Evolutionary conservation across 2,329 filamentous ascomycete genomes (phyloP), one percentile per base, ranked within the genome.

Genomic region (Colletotrichum shisoi): DNA sequence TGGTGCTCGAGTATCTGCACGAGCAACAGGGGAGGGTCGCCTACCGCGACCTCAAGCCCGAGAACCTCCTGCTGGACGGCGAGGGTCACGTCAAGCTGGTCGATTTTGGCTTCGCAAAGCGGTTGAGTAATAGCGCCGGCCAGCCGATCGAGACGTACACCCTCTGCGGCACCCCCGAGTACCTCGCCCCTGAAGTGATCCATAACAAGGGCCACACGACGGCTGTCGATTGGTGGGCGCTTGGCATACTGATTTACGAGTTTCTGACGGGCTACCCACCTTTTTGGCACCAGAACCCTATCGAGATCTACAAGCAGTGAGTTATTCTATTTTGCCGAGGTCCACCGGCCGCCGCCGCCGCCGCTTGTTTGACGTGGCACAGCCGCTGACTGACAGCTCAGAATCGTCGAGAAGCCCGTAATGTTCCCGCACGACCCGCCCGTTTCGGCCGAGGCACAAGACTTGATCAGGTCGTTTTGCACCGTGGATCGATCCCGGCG

Each of bases 211-310:
- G 90, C 13, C 88, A 90, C 74, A 89, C 86, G 3, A 88, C 86
- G 2, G 91, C 91, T 15, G 91, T 94, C 42, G 91, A 94, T 80
- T 94, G 91, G 91, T 94, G 92, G 92, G 91, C 92, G 0, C 83
- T 95, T 71, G 92, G 92, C 31, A 93, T 94, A 71, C 79, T 95
- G 63, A 89, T 94, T 67, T 94, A 93, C 77, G 92, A 95, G 75
- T 94, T 94, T 74, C 80, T 94, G 56, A 93, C 92, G 11, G 92
- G 92, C 34, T 93, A 94, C 74, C 92, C 92, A 15, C 92, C 92
- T 0, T 95, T 94, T 75, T 95, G 91, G 91, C 89, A 94, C 74
- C 89, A 92, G 71, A 94, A 93, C 71, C 91, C 91, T 1, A 91
- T 94, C 71, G 92, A 94, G 76, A 94, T 94, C 66, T 94, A 94